Base-by-base conservation (phyloP, 2,329 filamentous ascomycete species). In the Apiospora saccharicola region DNA sequence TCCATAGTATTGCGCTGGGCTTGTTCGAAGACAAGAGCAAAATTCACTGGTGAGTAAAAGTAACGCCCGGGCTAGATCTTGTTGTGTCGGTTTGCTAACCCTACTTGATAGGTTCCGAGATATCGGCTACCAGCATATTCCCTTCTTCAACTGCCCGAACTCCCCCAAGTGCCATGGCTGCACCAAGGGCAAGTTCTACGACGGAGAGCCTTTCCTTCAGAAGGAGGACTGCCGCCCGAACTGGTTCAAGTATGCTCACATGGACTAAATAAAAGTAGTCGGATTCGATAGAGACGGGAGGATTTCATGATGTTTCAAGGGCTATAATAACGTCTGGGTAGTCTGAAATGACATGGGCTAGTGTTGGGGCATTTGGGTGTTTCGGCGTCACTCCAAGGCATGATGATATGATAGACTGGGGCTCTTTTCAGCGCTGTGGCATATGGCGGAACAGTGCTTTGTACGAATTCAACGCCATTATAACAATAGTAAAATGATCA, bases 141-240 rank as follows among this genome's bases (percentile, higher is more conserved):
- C 96, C 67, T 99, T 97, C 85, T 98, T 97, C 88, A 99, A 99
- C 85, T 99, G 96, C 81, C 96, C 96, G 74, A 98, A 98, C 84
- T 97, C 93, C 70, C 93, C 94, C 69, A 98, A 98, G 83, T 98
- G 96, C 82, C 92, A 89, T 76, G 94, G 94, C 76, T 98, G 96
- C 81, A 89, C 91, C n/a, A 90, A 94, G 0, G 96, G 96, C 69
- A 90, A 93, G 73, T 93, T 98, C 79, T 98, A 94, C 37, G 95
- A 97, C 76, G 96, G 96, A 75, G 95, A 95, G 79, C 85, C 91
- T 43, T 98, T 91, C 87, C 85, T 99, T 67, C 90, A 95, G 78
- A 92, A 92, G 79, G 96, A 99, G 82, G 96, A 99, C 82, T 99
- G 96, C 83, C 89, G 96, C 74, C 94, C 96, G 24, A 95, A 95